Conservation (phyloP, 768 basidiomycete species). For the Crassisporium funariophilum region DNA sequence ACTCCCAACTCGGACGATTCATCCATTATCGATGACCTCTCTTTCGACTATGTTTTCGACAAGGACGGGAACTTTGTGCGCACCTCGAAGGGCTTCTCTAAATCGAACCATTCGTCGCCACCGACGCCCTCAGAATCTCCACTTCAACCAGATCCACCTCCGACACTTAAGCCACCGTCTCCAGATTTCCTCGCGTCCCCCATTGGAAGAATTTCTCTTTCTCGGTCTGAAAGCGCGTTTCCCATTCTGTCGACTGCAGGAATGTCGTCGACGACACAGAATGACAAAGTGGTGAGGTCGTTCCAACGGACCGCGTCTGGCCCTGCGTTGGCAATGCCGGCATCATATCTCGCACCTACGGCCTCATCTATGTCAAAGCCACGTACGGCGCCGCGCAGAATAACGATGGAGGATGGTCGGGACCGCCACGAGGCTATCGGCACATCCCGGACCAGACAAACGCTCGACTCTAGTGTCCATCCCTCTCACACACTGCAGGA, state of each 20-base stretch:
- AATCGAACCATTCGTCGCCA: slow-evolving; percentile 47
- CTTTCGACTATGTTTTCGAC: slow-evolving; percentile 65
- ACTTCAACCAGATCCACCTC: slow-evolving; percentile 41
- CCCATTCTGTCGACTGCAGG: slow-evolving; percentile 40
- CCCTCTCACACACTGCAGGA: slow-evolving; percentile 40
- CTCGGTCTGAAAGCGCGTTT: slow-evolving; percentile 68
- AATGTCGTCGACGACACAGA: slow-evolving; percentile 30
- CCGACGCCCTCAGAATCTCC: slow-evolving; percentile 46
- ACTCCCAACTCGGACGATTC: slow-evolving; percentile 55
- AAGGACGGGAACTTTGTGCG: slow-evolving; percentile 57
- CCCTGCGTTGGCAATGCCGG: slow-evolving; percentile 41
- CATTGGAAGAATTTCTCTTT: slow-evolving; percentile 50
- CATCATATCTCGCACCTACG: slow-evolving; percentile 34
- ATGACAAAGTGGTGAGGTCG: slow-evolving; percentile 45
- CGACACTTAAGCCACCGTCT: slow-evolving; percentile 31
- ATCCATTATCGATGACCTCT: slow-evolving; percentile 62
- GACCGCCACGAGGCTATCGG: slow-evolving; percentile 24
- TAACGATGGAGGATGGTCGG: slow-evolving; percentile 43
- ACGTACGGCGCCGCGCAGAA: slow-evolving; percentile 39
- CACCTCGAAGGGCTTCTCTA: slow-evolving; percentile 53
- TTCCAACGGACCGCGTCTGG: slow-evolving; percentile 72
- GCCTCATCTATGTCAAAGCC: slow-evolving; percentile 36
- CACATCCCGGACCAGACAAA: slow-evolving; percentile 27
- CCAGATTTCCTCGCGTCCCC: slow-evolving; percentile 42
- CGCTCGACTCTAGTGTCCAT: slow-evolving; percentile 24